Conservation (phyloP, 352 stramenopile species). For the Phytopythium chamaehyphon region DNA sequence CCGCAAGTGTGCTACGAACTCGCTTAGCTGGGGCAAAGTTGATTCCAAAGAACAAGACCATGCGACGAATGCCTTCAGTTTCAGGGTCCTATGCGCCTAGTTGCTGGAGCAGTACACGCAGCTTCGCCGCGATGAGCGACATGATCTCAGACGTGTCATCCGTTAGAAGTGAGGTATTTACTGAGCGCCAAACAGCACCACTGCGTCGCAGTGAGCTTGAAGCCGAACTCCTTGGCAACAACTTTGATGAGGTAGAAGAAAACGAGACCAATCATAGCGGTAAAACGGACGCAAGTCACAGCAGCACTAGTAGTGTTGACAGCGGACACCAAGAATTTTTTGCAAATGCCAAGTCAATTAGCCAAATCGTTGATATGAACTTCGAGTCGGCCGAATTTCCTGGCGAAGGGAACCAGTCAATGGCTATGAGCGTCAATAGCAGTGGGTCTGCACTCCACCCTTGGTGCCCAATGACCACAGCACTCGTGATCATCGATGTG, state of each 20-base stretch:
- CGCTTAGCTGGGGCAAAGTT: slow-evolving; percentile 25
- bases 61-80: neutral
- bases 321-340: slow-evolving; percentile 3
- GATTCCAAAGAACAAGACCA: neutral
- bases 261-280: slow-evolving; percentile 3
- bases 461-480: slow-evolving; percentile 64
- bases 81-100: too few species aligned
- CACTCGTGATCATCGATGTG: slow-evolving; percentile 58
- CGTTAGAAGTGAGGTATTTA: neutral
- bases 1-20: slow-evolving; percentile 44
- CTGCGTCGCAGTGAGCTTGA: slow-evolving; percentile 15
- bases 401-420: neutral
- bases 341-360: slow-evolving; percentile 1
- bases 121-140: neutral
- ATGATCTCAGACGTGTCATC: neutral
- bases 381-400: neutral
- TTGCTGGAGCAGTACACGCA: neutral
- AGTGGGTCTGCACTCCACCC: slow-evolving; percentile 18
- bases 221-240: slow-evolving; percentile 10
- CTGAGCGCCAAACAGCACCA: slow-evolving; percentile 11
- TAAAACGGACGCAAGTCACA: neutral
- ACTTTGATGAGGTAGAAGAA: slow-evolving; percentile 11
- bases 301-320: slow-evolving; percentile 9
- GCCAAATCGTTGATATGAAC: neutral
- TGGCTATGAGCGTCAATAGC: neutral